phyloP scores from a whole-genome alignment of 148 eudicot genomes.

The Nepenthes gracilis region DNA sequence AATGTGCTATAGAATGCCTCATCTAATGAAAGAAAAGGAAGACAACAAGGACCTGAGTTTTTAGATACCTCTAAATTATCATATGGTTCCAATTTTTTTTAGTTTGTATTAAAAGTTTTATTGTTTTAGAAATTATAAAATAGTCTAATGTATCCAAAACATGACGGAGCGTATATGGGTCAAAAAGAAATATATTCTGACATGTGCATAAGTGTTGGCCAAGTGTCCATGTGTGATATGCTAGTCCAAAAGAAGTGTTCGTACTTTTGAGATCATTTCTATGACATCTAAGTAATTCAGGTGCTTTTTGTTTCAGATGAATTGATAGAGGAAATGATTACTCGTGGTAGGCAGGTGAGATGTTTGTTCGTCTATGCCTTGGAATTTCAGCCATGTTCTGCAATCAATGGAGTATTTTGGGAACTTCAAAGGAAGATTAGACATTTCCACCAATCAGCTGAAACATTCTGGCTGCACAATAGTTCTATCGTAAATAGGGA shows the following conservation, averaged over 20 bases:
- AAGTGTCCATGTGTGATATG: too few relatives aligned
- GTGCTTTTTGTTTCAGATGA: slow-evolving; percentile 38
- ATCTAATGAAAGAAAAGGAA: too few relatives aligned
- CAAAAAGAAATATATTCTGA: too few relatives aligned
- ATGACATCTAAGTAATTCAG: slow-evolving; percentile 1
- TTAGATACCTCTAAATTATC: too few relatives aligned
- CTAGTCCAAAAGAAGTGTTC: background rate
- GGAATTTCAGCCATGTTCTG: slow-evolving; percentile 75
- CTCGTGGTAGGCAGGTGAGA: slow-evolving; percentile 54
- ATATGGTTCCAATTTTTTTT: too few relatives aligned
- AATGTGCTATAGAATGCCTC: too few relatives aligned
- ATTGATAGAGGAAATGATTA: slow-evolving; percentile 71
- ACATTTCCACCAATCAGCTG: slow-evolving; percentile 77
- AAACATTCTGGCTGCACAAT: slow-evolving; percentile 94
- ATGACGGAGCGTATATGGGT: too few relatives aligned
- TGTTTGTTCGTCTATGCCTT: slow-evolving; percentile 79
- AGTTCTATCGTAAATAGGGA: slow-evolving; percentile 59
- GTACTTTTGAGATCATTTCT: background rate
- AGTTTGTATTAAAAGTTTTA: too few relatives aligned
- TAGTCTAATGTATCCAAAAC: too few relatives aligned
- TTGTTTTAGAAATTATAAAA: too few relatives aligned
- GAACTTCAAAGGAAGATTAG: slow-evolving; percentile 85
- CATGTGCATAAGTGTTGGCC: too few relatives aligned
- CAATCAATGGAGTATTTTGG: slow-evolving; percentile 71
- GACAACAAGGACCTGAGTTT: too few relatives aligned